Evolutionary conservation across 257 asterid species (phyloP), one percentile per base, ranked within the genome.

Genomic region (Voacanga thouarsii): DNA sequence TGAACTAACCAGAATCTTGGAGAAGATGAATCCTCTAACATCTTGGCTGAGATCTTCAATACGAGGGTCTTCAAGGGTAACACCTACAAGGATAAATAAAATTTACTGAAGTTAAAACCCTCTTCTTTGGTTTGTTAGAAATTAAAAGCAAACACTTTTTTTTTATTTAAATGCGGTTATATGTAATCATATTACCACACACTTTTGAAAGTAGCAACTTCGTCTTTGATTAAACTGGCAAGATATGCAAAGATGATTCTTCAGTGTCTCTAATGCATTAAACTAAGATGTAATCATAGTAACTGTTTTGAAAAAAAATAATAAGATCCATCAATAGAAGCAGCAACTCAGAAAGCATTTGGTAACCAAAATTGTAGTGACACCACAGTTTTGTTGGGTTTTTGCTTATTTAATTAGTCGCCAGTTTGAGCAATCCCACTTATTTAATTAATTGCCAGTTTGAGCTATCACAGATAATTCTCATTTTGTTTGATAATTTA

Each of bases 21-120:
- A 96, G 92, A 96, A 96, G 82, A 91, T 88, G 89, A 93, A 96
- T 78, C 97, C 99, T 83, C 97, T 92, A 83, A 90, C 97, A 79
- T 96, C 99, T 90, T 93, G 99, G 88, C 92, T 93, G 82, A 93
- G 97, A 83, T 96, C 99, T 87, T 96, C 99, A 49, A 92, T 96
- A 74, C 91, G 98, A 80, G 99, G 98, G 84, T 96, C 99, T 87
- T 96, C 99, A 28, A 96, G 99, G 79, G 94, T 96, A 76, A 93
- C 96, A 75, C 97, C 99, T 96, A 96, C 83, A 82, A 78, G 64
- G 80, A 77, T 57, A 73, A 69, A 33, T 51, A 67, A 18, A 47
- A 2, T 5, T 45, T 67, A 3, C 3, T 33, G 6, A 64, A 59
- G 65, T 15, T 56, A 30, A 7, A 33, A 33, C 37, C 28, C 33